Percentiles rank a stretch among this genome's conserved stretches.
Conservation (phyloP, 495 filamentous ascomycete genomes). For the Cudoniella acicularis region DNA sequence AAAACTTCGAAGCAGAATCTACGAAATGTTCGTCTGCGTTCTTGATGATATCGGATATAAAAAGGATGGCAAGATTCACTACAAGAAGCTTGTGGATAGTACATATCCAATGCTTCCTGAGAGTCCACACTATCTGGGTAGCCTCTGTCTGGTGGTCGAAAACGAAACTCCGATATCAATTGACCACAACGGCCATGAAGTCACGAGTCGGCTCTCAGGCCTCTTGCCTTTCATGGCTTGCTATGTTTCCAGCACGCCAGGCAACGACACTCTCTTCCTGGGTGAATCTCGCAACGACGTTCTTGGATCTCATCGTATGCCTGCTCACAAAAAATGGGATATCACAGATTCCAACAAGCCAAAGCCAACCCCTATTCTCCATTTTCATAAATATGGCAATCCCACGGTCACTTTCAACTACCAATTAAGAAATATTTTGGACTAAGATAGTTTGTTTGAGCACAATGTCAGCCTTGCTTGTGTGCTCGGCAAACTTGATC, state of each 20-base stretch:
- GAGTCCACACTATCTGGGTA: conserved; percentile 7
- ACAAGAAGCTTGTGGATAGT: conserved; percentile 16
- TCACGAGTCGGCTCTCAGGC: conserved; percentile 34
- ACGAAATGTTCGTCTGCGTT: conserved; percentile 38
- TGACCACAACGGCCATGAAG: conserved; percentile 12
- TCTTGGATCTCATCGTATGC: conserved; percentile 38
- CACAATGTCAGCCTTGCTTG: too few relatives aligned
- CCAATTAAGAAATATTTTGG: too few relatives aligned
- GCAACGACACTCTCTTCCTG: conserved; percentile 33
- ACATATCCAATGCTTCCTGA: neutral
- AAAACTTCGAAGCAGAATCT: conserved; percentile 21
- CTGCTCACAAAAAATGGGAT: conserved; percentile 32
- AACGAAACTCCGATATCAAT: neutral
- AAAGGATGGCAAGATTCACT: neutral
- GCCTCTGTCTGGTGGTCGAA: conserved; percentile 8
- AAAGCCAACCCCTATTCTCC: too few relatives aligned
- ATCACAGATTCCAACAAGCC: too few relatives aligned
- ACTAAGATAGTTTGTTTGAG: too few relatives aligned
- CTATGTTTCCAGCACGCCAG: conserved; percentile 40
- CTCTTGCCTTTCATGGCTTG: conserved; percentile 39
- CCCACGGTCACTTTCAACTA: too few relatives aligned
- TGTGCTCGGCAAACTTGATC: too few relatives aligned
- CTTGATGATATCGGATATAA: conserved; percentile 2
- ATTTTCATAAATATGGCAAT: too few relatives aligned
- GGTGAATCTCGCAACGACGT: conserved; percentile 41